Percentiles rank a stretch among this genome's conserved stretches.
Evolutionary conservation across 2,329 filamentous ascomycete genomes (phyloP).

Genomic region (Verticillium klebahnii): DNA sequence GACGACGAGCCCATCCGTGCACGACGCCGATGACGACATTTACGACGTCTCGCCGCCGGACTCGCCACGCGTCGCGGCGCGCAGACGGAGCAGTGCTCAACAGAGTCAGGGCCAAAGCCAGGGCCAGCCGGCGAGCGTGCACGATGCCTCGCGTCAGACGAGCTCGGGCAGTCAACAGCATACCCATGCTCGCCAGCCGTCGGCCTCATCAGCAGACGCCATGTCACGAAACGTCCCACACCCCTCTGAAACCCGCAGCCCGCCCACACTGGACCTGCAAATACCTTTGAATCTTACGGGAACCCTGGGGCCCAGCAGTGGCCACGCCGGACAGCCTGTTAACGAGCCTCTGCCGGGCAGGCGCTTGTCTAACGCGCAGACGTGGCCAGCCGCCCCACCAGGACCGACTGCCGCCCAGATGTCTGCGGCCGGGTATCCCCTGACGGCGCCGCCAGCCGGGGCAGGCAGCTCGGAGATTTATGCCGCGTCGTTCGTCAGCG

Average conservation of each 20-base stretch:
- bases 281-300: slow-evolving; percentile 15
- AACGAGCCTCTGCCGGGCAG: slow-evolving; percentile 13
- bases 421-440: slow-evolving; percentile 27
- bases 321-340: not conserved
- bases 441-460: slow-evolving; percentile 32
- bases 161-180: slow-evolving; percentile 1
- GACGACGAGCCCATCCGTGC: slow-evolving; percentile 4
- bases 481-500: slow-evolving; percentile 21
- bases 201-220: not conserved
- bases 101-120: not conserved
- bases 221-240: not conserved
- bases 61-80: slow-evolving; percentile 25
- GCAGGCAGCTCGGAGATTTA: slow-evolving; percentile 25
- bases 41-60: slow-evolving; percentile 44
- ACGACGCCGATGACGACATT: slow-evolving; percentile 25
- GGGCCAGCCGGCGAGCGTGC: not conserved
- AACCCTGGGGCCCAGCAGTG: not conserved
- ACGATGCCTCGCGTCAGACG: not conserved
- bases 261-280: slow-evolving; percentile 22
- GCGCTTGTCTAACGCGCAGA: slow-evolving; percentile 32
- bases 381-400: slow-evolving; percentile 39
- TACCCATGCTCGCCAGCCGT: not conserved
- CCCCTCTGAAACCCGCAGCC: slow-evolving; percentile 1
- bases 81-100: not conserved
- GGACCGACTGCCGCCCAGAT: slow-evolving; percentile 9